Evolutionary conservation across 257 asterid species (phyloP), one percentile per base, ranked within the genome.

Genomic region (Thymus mandschuricus): DNA sequence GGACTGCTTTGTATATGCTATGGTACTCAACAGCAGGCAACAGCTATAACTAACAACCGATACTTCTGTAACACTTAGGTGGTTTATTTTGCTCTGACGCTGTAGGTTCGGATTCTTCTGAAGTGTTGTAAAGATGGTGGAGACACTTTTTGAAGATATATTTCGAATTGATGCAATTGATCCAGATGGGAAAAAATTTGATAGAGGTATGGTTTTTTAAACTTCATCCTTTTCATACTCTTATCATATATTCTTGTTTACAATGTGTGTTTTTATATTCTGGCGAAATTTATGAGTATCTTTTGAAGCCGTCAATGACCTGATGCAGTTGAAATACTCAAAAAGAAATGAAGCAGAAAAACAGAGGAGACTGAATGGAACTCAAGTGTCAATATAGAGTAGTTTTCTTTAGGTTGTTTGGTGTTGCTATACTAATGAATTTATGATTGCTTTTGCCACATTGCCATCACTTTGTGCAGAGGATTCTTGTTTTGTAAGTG

Each of bases 171-270:
- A 82, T 35, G 83, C 73, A 6, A 5, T 90, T 28, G 91, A 92
- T 70, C 97, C 95, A 1, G 97, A 85, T 75, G 98, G 97, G 50
- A 90, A 90, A 70, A 92, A 87, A 66, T 92, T 92, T 52, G 97
- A 90, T 68, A 80, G 73, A 80, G 90, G 96, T 92, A 78, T 65
- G 64, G 31, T 59, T 48, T 44, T 6, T 75, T 48, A 38, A 15
- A 33, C 12, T 43, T 48, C 21, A 9, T 30, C n/a, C 8, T 21
- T 63, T 63, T 30, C 15, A 12, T 3, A 9, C 49, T 43, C 34
- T 13, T 8, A 28, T 31, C 49, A 40, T 30, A 9, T 10, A 33
- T 54, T 56, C 41, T 65, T 52, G 56, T 44, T 28, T 46, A n/a
- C 69, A 27, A 33, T 29, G 10, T 57, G 27, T 69, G 11, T 55